phyloP scores from a whole-genome alignment of 2,329 filamentous ascomycete genomes.

The Arthrobotrys iridis region DNA sequence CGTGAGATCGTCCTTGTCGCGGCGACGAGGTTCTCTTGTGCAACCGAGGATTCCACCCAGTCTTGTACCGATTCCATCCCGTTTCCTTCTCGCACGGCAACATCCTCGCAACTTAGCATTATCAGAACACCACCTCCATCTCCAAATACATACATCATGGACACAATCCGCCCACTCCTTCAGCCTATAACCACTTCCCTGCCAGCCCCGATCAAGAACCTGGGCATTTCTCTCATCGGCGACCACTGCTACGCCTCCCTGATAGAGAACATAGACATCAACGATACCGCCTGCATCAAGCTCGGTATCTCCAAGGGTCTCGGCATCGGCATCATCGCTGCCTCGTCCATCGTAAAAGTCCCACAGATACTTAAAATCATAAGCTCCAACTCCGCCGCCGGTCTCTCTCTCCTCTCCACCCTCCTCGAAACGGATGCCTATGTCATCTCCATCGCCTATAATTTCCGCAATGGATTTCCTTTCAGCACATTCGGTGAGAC shows the following conservation, averaged over 20 bases:
- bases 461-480: conserved; percentile 86
- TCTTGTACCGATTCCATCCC: neutral
- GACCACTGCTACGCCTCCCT: conserved; percentile 84
- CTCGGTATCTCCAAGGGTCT: conserved; percentile 91
- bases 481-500: conserved; percentile 98
- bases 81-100: neutral
- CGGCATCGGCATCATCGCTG: conserved; percentile 90
- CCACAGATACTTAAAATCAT: conserved; percentile 95
- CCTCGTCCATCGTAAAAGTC: conserved; percentile 91
- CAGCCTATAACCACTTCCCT: conserved; percentile 77
- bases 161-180: conserved; percentile 70
- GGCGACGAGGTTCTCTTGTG: neutral
- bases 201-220: conserved; percentile 77
- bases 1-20: neutral
- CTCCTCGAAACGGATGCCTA: conserved; percentile 89
- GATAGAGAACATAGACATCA: conserved; percentile 82
- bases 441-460: conserved; percentile 91
- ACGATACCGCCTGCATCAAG: conserved; percentile 81
- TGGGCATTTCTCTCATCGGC: conserved; percentile 82
- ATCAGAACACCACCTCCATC: neutral
- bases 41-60: neutral
- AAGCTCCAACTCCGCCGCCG: conserved; percentile 79
- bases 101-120: neutral
- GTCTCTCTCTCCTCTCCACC: conserved; percentile 89
- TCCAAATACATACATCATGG: conserved; percentile 65